Evolutionary conservation across 352 stramenopile genomes (phyloP).

Genomic region (Globisporangium nunn): DNA sequence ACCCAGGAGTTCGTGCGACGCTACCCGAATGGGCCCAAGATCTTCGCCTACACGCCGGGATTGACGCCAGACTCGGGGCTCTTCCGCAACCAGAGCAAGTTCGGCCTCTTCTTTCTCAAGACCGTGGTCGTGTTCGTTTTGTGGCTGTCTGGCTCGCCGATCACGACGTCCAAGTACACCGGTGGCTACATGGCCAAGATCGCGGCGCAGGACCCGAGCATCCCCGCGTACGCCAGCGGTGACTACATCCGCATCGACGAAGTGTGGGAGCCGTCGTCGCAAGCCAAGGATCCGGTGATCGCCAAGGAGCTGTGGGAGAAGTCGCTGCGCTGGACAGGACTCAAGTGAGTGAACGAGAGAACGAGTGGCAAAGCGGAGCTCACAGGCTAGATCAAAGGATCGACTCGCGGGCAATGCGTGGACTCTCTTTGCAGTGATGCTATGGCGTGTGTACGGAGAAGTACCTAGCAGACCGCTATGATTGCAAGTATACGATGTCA

Average conservation of each 20-base stretch:
- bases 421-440: too few species aligned
- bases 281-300: conserved; percentile 14
- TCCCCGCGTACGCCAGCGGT: conserved; percentile 10
- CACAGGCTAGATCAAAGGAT: too few species aligned
- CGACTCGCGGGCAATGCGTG: too few species aligned
- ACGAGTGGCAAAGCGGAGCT: neutral
- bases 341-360: neutral
- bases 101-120: conserved; percentile 11
- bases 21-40: conserved; percentile 15
- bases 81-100: conserved; percentile 9
- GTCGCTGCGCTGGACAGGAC: conserved; percentile 7
- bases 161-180: conserved; percentile 16
- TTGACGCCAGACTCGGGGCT: conserved; percentile 19
- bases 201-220: conserved; percentile 12
- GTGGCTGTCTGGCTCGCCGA: neutral
- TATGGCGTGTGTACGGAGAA: too few species aligned
- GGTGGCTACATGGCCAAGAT: conserved; percentile 23
- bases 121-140: neutral
- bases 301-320: conserved; percentile 23
- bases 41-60: conserved; percentile 19
- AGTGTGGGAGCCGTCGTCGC: conserved; percentile 10
- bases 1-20: conserved; percentile 17
- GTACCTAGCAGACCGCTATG: too few species aligned
- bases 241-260: conserved; percentile 23
- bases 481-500: too few species aligned